Evolutionary conservation across 2,329 filamentous ascomycete species (phyloP).

Genomic region (Daldinia sp.): DNA sequence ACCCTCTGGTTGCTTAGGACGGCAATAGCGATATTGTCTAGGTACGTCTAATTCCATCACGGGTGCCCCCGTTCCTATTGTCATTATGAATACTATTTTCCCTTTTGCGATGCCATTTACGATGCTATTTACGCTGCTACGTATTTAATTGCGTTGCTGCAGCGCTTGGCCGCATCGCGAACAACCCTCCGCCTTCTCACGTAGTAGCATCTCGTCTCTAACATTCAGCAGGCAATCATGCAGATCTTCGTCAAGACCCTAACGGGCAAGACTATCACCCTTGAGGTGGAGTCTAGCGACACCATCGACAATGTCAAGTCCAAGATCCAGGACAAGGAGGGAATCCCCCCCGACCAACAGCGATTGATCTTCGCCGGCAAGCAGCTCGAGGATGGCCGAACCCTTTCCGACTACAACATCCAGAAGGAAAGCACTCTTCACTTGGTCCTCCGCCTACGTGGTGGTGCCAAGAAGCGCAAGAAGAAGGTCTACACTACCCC

Average conservation of each 20-base stretch:
- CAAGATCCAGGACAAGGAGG: constrained; percentile 99
- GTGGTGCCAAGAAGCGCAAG: constrained; percentile 99
- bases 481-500: constrained; percentile 99
- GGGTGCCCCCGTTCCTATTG: neutral
- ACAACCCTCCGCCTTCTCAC: neutral
- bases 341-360: constrained; percentile 98
- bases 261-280: constrained; percentile 99
- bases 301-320: constrained; percentile 99
- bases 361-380: constrained; percentile 99
- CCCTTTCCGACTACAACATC: constrained; percentile 99
- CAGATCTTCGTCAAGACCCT: constrained; percentile 85
- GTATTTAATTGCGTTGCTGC: neutral
- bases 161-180: neutral
- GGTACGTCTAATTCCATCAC: constrained; percentile 56
- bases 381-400: constrained; percentile 99
- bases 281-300: constrained; percentile 99
- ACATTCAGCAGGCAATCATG: constrained; percentile 68
- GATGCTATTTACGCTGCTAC: neutral
- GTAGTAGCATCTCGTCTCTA: constrained; percentile 44
- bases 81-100: neutral
- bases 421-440: constrained; percentile 99
- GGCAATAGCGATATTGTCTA: constrained; percentile 68
- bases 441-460: constrained; percentile 96
- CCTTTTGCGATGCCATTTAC: neutral
- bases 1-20: constrained; percentile 70